Evolutionary conservation across 1,284 basidiomycete species (phyloP).

Genomic region (Volvariella volvacea): DNA sequence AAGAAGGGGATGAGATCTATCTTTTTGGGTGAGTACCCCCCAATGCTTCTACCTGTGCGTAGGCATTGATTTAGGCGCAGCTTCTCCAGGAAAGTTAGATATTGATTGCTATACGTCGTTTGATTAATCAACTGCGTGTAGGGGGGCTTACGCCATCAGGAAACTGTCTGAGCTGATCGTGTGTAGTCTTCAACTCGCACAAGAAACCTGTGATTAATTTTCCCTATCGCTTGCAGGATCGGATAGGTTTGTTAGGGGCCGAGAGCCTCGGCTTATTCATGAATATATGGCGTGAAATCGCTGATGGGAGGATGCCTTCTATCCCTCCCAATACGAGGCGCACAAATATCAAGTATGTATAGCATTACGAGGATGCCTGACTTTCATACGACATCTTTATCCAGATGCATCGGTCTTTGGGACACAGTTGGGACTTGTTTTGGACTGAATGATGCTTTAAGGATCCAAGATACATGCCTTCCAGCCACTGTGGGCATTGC

Average conservation of each 20-base stretch:
- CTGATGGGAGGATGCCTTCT: neutral
- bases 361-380: neutral
- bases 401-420: constrained; percentile 21
- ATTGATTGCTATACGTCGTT: neutral
- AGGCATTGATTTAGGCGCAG: no score
- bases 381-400: neutral
- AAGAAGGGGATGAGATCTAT: neutral
- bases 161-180: neutral
- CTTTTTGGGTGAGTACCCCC: no score
- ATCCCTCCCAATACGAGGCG: neutral
- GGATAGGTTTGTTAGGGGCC: neutral
- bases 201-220: no score
- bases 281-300: neutral
- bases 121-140: neutral
- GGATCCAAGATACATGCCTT: constrained; percentile 16
- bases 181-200: neutral
- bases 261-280: neutral
- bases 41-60: no score
- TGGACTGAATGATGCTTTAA: constrained; percentile 14
- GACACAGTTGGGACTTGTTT: constrained; percentile 21
- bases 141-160: neutral
- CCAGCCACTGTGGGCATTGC: constrained; percentile 16
- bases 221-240: neutral
- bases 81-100: neutral
- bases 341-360: neutral